A percentile compares a stretch with the other conserved stretches of the same genome.
Conservation (phyloP, 306 rosid species). For the Albizia julibrissin region DNA sequence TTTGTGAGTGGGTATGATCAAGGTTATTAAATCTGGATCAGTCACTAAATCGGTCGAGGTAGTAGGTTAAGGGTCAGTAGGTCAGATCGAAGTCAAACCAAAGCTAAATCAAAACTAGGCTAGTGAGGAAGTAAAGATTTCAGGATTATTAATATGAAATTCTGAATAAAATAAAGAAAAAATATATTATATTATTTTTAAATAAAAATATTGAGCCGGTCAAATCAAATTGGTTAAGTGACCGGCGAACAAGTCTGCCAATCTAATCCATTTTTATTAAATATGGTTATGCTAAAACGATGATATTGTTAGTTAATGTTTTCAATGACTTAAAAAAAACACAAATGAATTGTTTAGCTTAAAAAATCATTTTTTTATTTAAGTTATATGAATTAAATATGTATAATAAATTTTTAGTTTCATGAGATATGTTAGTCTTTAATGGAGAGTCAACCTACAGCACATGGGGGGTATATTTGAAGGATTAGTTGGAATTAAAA, state of each 20-base stretch:
- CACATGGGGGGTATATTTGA: not conserved
- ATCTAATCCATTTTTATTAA: no score
- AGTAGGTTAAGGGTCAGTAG: rapidly evolving
- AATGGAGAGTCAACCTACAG: not conserved
- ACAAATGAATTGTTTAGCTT: not conserved
- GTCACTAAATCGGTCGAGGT: rapidly evolving
- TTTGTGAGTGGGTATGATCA: not conserved
- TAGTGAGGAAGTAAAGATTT: no score
- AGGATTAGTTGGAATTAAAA: not conserved
- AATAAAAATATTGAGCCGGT: no score
- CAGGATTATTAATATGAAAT: no score
- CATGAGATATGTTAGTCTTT: not conserved
- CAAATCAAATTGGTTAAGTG: no score
- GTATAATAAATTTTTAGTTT: not conserved
- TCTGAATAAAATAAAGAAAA: no score
- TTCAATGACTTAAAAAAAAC: not conserved
- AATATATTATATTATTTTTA: no score
- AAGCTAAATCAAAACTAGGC: no score
- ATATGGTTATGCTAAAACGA: not conserved
- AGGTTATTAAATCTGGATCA: rapidly evolving
- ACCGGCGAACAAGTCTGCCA: no score
- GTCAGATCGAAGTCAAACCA: no score
- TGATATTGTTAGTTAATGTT: no score
- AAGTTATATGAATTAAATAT: not conserved
- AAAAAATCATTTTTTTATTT: not conserved